Conservation (phyloP, 331 rosid genomes). For the Spiraea crenata region DNA sequence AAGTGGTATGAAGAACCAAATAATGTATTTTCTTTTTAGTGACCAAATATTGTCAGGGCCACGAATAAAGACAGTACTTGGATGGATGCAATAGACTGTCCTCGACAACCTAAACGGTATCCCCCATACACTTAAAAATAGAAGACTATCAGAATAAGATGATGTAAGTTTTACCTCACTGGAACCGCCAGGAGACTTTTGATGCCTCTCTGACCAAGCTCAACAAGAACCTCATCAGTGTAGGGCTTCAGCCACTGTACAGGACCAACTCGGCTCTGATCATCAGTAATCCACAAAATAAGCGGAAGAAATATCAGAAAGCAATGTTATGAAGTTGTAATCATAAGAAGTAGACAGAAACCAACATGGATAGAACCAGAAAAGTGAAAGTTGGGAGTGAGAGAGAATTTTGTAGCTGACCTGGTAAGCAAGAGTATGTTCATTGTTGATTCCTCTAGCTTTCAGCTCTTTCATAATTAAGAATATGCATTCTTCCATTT, state of each 20-base stretch:
- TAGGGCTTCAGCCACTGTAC: conserved; percentile 98
- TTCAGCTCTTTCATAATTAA: conserved; percentile 92
- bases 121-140: background rate
- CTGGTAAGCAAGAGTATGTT: conserved; percentile 97
- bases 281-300: conserved; percentile 22
- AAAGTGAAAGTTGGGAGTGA: background rate
- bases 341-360: background rate
- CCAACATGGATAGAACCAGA: background rate
- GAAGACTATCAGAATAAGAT: background rate
- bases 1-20: background rate
- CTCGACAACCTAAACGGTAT: background rate
- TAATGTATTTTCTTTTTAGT: too few species aligned
- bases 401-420: conserved; percentile 34
- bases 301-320: conserved; percentile 3
- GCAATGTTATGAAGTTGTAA: background rate
- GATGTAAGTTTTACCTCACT: conserved; percentile 56
- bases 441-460: conserved; percentile 74
- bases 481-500: conserved; percentile 94
- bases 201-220: conserved; percentile 93
- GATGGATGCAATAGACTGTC: background rate
- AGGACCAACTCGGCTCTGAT: conserved; percentile 99
- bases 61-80: background rate
- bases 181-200: conserved; percentile 95
- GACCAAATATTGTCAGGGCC: background rate
- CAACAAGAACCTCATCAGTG: conserved; percentile 92